These are phyloP conservation scores for Pichia manshurica DNA, from an alignment of 805 yeast species.

Conservation along the genomic window DNA sequence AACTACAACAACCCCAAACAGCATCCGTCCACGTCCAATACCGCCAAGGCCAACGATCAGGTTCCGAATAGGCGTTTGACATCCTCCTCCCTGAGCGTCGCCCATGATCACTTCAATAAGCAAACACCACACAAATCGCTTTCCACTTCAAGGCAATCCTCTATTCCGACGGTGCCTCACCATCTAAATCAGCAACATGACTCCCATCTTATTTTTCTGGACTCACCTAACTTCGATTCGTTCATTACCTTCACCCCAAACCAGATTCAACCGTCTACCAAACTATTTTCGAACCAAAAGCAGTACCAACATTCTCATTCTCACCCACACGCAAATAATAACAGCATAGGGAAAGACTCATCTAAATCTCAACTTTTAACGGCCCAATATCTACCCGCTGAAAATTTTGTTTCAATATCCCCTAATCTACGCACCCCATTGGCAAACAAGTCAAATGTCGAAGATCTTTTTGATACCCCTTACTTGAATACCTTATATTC, in stretches of 20 bases:
- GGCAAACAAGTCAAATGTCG: conserved; percentile 9
- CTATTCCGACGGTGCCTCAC: conserved; percentile 9
- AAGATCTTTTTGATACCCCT: conserved; percentile 14
- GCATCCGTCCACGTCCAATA: background rate
- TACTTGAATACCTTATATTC: conserved; percentile 13
- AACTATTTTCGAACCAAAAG: background rate
- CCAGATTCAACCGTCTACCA: background rate
- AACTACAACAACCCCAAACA: background rate
- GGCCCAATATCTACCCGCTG: conserved; percentile 4
- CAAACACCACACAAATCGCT: background rate
- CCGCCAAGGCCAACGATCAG: background rate
- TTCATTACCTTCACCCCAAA: conserved; percentile 10
- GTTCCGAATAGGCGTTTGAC: background rate
- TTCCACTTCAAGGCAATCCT: background rate
- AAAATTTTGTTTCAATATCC: background rate
- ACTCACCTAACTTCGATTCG: conserved; percentile 11
- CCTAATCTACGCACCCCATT: conserved; percentile 10
- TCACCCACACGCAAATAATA: background rate
- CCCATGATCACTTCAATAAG: background rate
- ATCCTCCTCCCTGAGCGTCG: background rate
- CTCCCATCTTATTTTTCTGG: background rate
- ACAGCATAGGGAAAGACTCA: background rate
- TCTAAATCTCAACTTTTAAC: background rate
- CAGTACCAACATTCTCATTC: background rate
- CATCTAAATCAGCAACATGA: conserved; percentile 1